These are phyloP conservation scores for Solanum sejunctum DNA, from an alignment of 257 asterid genomes.

Conservation along the genomic window DNA sequence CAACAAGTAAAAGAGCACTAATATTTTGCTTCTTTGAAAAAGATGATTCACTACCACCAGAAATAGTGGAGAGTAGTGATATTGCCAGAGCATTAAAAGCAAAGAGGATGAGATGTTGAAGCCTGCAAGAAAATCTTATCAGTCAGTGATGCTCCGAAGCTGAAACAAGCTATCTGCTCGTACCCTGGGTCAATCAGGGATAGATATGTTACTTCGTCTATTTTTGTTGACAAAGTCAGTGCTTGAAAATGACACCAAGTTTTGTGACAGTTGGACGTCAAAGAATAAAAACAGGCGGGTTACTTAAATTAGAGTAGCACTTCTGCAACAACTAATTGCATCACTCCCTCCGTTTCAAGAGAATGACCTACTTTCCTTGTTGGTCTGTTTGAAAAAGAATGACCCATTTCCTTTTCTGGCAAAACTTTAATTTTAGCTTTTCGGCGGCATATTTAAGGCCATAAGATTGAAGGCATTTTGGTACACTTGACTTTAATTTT, in stretches of 20 bases:
- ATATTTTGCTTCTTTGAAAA: conserved; percentile 64
- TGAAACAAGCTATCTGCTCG: not conserved
- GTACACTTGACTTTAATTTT: too few relatives aligned
- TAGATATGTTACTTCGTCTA: not conserved
- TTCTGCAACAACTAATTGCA: not conserved
- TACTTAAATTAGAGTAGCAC: not conserved
- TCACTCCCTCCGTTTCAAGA: not conserved
- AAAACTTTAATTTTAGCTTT: too few relatives aligned
- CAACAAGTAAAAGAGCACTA: conserved; percentile 65
- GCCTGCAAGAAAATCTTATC: conserved; percentile 28
- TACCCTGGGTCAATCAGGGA: not conserved
- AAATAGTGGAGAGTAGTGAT: conserved; percentile 26
- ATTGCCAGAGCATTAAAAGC: conserved; percentile 54
- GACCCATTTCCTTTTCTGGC: too few relatives aligned
- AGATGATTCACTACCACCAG: conserved; percentile 49
- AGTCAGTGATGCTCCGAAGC: not conserved
- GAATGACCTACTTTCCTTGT: too few relatives aligned
- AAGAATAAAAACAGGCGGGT: not conserved
- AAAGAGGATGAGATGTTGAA: conserved; percentile 56
- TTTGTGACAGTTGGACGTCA: not conserved
- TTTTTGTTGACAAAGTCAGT: not conserved
- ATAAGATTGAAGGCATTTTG: too few relatives aligned
- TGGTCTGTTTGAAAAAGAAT: too few relatives aligned
- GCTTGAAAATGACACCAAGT: not conserved
- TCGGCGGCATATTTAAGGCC: too few relatives aligned